Conservation (phyloP, 2,329 filamentous ascomycete species). For the Pestalotiopsis sp. region DNA sequence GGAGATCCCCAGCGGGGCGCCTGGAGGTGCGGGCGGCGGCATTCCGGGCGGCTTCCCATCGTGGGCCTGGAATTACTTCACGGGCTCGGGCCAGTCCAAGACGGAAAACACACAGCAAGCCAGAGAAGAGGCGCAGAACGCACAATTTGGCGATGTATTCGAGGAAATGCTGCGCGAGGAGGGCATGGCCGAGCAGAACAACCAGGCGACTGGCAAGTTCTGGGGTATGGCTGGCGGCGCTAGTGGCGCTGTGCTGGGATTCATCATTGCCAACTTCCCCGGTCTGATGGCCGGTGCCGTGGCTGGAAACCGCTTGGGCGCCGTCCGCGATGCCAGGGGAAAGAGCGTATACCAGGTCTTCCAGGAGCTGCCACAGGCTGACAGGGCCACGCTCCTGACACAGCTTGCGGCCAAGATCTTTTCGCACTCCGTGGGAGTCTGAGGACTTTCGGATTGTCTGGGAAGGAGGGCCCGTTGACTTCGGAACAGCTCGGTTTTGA, state of each 20-base stretch:
- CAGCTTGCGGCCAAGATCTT: conserved; percentile 88
- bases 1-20: conserved; percentile 38
- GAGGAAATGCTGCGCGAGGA: conserved; percentile 90
- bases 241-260: conserved; percentile 87
- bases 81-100: conserved; percentile 30
- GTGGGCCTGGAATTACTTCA: conserved; percentile 75
- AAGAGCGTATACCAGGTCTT: conserved; percentile 96
- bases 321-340: conserved; percentile 83
- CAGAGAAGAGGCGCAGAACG: conserved; percentile 64
- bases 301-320: conserved; percentile 89
- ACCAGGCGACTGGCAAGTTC: conserved; percentile 69
- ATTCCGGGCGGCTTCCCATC: conserved; percentile 51
- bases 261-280: conserved; percentile 92
- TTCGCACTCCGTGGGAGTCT: conserved; percentile 71
- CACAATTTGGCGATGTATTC: conserved; percentile 87
- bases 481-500: background rate
- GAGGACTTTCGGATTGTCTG: conserved; percentile 5
- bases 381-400: conserved; percentile 78
- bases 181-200: conserved; percentile 74
- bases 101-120: conserved; percentile 36
- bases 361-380: conserved; percentile 79
- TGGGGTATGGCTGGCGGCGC: conserved; percentile 86
- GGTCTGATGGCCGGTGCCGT: conserved; percentile 89
- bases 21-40: conserved; percentile 40
- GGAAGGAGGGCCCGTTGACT: no score